phyloP scores from a whole-genome alignment of 208 protist species.

The Vickermania ingenoplastis region DNA sequence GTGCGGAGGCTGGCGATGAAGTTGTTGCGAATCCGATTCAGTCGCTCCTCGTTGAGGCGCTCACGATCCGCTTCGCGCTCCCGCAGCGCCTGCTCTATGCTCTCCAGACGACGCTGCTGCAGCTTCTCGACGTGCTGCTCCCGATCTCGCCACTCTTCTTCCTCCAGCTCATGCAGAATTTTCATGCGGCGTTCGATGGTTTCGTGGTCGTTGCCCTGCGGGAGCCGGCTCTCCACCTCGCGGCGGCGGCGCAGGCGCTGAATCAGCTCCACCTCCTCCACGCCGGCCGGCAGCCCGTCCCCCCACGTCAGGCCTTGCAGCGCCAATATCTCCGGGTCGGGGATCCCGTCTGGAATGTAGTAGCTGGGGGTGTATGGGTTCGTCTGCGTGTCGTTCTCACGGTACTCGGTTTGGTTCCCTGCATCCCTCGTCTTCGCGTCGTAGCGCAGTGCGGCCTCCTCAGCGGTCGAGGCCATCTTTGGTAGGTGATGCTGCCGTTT shows the following conservation, averaged over 20 bases:
- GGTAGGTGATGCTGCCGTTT: not conserved
- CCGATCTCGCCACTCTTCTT: constrained; percentile 78
- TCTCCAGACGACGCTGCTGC: constrained; percentile 60
- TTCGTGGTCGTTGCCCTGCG: constrained; percentile 38
- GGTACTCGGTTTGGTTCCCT: constrained; percentile 54
- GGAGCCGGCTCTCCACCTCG: constrained; percentile 51
- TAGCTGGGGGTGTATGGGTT: constrained; percentile 85
- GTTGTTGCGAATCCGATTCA: constrained; percentile 49
- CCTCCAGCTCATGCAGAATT: constrained; percentile 65
- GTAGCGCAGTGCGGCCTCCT: not conserved
- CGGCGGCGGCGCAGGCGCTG: constrained; percentile 80
- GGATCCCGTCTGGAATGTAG: constrained; percentile 51
- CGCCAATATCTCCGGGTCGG: constrained; percentile 62
- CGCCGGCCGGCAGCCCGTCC: constrained; percentile 61
- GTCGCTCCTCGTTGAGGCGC: constrained; percentile 29
- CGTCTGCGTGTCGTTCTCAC: constrained; percentile 87
- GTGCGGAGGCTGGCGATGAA: constrained; percentile 27
- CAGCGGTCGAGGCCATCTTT: constrained; percentile 4
- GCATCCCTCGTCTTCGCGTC: constrained; percentile 12
- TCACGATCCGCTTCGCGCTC: constrained; percentile 60
- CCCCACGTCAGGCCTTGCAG: constrained; percentile 55
- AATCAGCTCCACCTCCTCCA: constrained; percentile 82
- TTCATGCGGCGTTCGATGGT: constrained; percentile 35
- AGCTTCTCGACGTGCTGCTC: constrained; percentile 69
- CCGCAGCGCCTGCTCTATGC: constrained; percentile 35